These are phyloP conservation scores for Protomyces inouyei DNA, from an alignment of 1,139 yeast genomes.

Conservation along the genomic window DNA sequence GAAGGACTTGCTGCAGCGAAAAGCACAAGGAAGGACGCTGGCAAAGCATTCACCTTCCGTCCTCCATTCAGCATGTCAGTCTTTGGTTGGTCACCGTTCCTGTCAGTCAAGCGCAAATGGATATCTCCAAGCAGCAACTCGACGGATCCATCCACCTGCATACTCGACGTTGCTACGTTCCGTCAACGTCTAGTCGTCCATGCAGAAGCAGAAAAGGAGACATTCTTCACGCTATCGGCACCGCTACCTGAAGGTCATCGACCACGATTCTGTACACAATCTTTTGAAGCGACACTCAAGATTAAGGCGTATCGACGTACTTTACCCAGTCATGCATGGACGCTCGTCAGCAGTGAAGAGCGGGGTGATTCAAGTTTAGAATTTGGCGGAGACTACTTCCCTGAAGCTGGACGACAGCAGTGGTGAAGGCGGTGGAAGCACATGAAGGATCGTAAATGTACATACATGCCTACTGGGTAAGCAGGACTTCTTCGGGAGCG, in stretches of 20 bases:
- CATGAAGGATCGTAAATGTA: not conserved
- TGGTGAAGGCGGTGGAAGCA: not conserved
- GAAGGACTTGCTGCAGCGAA: not conserved
- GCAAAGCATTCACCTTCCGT: conserved; percentile 3
- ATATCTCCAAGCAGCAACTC: not conserved
- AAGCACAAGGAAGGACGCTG: not conserved
- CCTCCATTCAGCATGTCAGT: conserved; percentile 19
- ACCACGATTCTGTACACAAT: conserved; percentile 7
- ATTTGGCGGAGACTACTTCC: conserved; percentile 19
- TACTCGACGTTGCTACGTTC: conserved; percentile 2
- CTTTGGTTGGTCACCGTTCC: conserved; percentile 8
- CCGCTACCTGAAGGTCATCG: conserved; percentile 23
- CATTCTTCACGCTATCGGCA: conserved; percentile 12
- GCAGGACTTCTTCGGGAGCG: not conserved
- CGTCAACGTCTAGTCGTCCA: not conserved
- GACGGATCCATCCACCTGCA: not conserved
- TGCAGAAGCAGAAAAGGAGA: conserved; percentile 1
- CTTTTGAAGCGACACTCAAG: conserved; percentile 15
- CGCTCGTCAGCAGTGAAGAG: not conserved
- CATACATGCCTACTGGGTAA: not conserved
- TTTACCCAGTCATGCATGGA: conserved; percentile 22
- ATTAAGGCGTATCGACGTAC: conserved; percentile 4
- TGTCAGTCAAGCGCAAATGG: not conserved
- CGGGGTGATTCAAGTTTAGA: conserved; percentile 15
- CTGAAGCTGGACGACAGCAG: conserved; percentile 6